Evolutionary conservation across 129 eudicot species (phyloP), one percentile per base, ranked within the genome.

Genomic region (Flaveria linearis): DNA sequence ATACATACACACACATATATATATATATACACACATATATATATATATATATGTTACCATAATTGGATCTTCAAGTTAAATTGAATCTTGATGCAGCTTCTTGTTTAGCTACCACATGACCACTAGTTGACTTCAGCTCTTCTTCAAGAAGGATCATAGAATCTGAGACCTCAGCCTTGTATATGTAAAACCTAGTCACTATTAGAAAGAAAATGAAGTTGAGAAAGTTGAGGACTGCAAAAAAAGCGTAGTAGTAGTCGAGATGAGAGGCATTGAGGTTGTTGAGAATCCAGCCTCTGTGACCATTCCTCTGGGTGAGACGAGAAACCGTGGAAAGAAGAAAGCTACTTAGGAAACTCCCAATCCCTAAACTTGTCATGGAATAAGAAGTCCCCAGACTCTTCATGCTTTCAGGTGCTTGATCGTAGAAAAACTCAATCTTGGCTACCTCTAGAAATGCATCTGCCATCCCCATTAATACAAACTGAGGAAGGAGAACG

Each of bases 391-490:
- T 91, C 70, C 97, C 97, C 1, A 91, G 85, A 69, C 92, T 88
- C 81, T 91, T 88, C 97, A 91, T 91, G 72, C 84, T 82, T 70
- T 91, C 95, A 0, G 97, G 97, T 56, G 97, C 95, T 79, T 91
- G 97, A 75, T 91, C 97, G 14, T 91, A 91, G 78, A 91, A 91
- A 52, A 91, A 91, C 83, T 91, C 97, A 20, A 91, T 81, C 88
- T 87, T 91, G 13, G 92, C 94, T 1, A 87, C 90, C 72, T 86
- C 97, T 13, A 86, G 76, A 78, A 84, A 85, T 4, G 96, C 87
- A 62, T 92, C 96, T 0, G 97, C 96, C 23, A 79, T 26, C 28
- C 97, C 97, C 89, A 84, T 89, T 8, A 92, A 82, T 8, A 85
- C 53, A 58, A 88, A 92, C 52, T 92, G 97, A 14, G 97, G 97